These are phyloP conservation scores for Symbiotaphrina buchneri DNA, from an alignment of 495 filamentous ascomycete genomes.

Conservation along the genomic window DNA sequence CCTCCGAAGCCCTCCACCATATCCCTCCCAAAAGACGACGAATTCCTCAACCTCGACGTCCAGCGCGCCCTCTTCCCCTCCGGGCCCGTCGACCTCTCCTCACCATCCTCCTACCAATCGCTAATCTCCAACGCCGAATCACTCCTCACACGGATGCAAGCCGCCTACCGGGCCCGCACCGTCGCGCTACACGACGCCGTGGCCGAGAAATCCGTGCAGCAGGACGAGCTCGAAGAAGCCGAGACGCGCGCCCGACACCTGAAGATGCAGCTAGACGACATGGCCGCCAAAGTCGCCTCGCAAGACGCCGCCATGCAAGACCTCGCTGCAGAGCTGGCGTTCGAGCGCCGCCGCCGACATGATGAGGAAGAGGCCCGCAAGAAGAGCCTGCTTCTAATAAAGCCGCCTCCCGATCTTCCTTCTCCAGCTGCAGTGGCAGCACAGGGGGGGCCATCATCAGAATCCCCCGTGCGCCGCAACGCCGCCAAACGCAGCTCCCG, in stretches of 20 bases:
- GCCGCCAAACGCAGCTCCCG: constrained; percentile 25
- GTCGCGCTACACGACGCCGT: constrained; percentile 31
- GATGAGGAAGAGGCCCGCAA: constrained; percentile 29
- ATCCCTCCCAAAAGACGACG: constrained; percentile 19
- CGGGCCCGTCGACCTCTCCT: constrained; percentile 26
- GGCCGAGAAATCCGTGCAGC: constrained; percentile 38
- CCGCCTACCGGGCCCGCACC: constrained; percentile 42
- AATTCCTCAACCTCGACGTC: constrained; percentile 42
- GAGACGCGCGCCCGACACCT: constrained; percentile 39
- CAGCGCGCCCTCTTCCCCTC: constrained; percentile 36
- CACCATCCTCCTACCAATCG: constrained; percentile 44
- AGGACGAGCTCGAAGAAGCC: constrained; percentile 57
- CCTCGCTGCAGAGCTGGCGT: constrained; percentile 37
- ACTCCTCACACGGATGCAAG: constrained; percentile 41
- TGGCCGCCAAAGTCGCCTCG: constrained; percentile 42
- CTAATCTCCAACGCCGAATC: constrained; percentile 42
- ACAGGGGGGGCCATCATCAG: constrained; percentile 30
- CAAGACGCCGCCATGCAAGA: constrained; percentile 40
- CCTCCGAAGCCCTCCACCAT: neutral
- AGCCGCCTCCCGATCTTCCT: too few species aligned
- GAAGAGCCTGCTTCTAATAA: constrained; percentile 15
- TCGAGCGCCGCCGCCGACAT: constrained; percentile 29
- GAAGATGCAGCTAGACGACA: constrained; percentile 53
- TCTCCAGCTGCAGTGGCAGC: constrained; percentile 15
- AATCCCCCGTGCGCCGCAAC: constrained; percentile 16